Conservation (phyloP, 225 moss, liverwort and hornwort species). For the Polytrichum commune region DNA sequence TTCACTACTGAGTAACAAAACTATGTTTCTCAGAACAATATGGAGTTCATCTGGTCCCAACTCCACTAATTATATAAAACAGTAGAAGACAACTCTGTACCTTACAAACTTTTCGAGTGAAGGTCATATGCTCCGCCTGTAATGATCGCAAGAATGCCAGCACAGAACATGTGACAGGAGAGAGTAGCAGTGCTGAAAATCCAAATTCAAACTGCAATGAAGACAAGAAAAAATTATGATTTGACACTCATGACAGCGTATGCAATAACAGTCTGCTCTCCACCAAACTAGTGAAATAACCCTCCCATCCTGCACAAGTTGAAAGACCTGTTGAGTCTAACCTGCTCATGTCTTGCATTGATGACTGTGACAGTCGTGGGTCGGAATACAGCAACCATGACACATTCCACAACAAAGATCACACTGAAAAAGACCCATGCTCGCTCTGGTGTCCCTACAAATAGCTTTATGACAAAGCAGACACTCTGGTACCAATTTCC, state of each 20-base stretch:
- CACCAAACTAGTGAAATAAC: not conserved
- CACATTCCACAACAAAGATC: conserved; percentile 88
- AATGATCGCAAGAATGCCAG: conserved; percentile 82
- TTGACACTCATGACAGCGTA: not conserved
- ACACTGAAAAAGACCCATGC: conserved; percentile 95
- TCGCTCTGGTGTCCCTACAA: conserved; percentile 91
- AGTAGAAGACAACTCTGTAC: conserved; percentile 17
- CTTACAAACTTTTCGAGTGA: conserved; percentile 80
- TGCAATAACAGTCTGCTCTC: not conserved
- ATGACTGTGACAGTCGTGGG: conserved; percentile 86
- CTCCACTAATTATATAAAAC: not conserved
- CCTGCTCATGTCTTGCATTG: conserved; percentile 93
- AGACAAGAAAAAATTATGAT: not conserved
- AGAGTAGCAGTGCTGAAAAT: conserved; percentile 86
- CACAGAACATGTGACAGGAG: conserved; percentile 88
- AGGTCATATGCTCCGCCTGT: conserved; percentile 84
- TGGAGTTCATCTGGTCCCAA: too few species aligned
- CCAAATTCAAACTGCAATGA: conserved; percentile 94
- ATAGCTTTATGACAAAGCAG: conserved; percentile 65
- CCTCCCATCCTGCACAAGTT: conserved; percentile 12
- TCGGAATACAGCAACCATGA: conserved; percentile 87
- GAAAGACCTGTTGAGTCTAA: conserved; percentile 14
- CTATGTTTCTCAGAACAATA: too few species aligned
- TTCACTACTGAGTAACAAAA: too few species aligned
- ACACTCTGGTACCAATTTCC: conserved; percentile 76